phyloP scores from a whole-genome alignment of 1,139 yeast genomes.

The Taphrina communis region DNA sequence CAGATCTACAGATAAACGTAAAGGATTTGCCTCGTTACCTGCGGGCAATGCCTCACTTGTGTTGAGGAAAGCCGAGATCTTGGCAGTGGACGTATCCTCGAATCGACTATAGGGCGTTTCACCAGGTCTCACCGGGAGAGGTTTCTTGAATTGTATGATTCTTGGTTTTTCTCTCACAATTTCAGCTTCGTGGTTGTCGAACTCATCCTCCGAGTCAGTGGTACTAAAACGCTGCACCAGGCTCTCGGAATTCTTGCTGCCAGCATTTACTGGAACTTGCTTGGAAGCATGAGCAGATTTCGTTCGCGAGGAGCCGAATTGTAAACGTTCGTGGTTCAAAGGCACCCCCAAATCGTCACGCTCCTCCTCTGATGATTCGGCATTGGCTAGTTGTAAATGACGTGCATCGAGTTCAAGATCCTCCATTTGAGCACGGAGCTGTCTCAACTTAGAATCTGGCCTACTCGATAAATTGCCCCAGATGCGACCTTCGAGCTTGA shows the following conservation, averaged over 20 bases:
- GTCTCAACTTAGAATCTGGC: conserved; percentile 77
- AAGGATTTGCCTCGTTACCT: not conserved
- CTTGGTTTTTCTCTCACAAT: conserved; percentile 36
- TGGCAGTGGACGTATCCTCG: conserved; percentile 5
- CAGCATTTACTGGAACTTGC: not conserved
- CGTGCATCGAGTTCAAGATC: conserved; percentile 28
- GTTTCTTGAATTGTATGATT: conserved; percentile 37
- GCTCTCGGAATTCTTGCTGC: not conserved
- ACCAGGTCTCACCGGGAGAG: conserved; percentile 25
- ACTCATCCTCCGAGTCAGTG: not conserved
- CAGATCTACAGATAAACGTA: not conserved
- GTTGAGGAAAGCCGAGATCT: conserved; percentile 6
- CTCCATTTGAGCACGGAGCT: conserved; percentile 65
- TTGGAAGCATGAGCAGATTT: conserved; percentile 11
- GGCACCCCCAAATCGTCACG: not conserved
- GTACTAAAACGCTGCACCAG: not conserved
- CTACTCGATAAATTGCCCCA: conserved; percentile 58
- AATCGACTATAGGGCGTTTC: conserved; percentile 12
- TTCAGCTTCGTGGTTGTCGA: conserved; percentile 16
- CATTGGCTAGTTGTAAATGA: conserved; percentile 21
- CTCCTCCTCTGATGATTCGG: conserved; percentile 20
- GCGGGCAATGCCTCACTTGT: not conserved
- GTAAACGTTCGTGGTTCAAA: not conserved
- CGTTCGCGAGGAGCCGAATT: conserved; percentile 22
- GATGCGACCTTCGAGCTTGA: conserved; percentile 60